Base-by-base conservation (phyloP, 225 moss, liverwort and hornwort species). In the Physcomitrium patens region DNA sequence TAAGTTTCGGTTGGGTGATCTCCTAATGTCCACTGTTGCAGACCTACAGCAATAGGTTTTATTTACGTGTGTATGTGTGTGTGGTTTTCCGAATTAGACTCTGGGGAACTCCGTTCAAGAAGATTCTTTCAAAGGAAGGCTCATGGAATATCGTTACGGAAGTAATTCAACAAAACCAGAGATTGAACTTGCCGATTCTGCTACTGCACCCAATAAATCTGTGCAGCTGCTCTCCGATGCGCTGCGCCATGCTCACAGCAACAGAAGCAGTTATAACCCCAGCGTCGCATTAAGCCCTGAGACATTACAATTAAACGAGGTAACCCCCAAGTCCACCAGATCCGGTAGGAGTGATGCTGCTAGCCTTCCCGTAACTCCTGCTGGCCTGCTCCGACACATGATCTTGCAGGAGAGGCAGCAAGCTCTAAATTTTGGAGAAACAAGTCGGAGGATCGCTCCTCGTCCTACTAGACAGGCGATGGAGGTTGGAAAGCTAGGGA, bases 281-380 rank as follows among this genome's bases (percentile, higher is more conserved):
- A 75, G 63, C 72, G 56, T 18, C 20, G 83, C 76, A 26, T 45
- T 81, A 12, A 84, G 78, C 46, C 87, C 87, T 1, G 83, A 84
- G 45, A 60, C 76, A 31, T 56, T 59, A 2, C 72, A 81, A 51
- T 10, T 47, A n/a, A 56, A 46, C 6, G 79, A 77, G 24, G 50
- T 77, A 10, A 83, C 83, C 27, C 86, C 86, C 0, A 84, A 78
- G 69, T 81, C 86, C 26, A 10, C 81, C 19, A 1, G 75, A 54
- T 83, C 83, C 17, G 76, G 72, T 19, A 86, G 76, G 63, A 80
- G 80, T 26, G 79, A 75, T 8, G 73, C 20, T 63, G 76, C 71
- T 18, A 77, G 77, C 17, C 66, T 42, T 14, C 65, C 80, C 1
- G 69, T 78, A 20, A 80, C 85, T 9, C 85, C 88, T 57, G 49